Percentiles rank a stretch among this genome's conserved stretches.
phyloP scores from a whole-genome alignment of 257 asterid species.

The Solanum virginianum region DNA sequence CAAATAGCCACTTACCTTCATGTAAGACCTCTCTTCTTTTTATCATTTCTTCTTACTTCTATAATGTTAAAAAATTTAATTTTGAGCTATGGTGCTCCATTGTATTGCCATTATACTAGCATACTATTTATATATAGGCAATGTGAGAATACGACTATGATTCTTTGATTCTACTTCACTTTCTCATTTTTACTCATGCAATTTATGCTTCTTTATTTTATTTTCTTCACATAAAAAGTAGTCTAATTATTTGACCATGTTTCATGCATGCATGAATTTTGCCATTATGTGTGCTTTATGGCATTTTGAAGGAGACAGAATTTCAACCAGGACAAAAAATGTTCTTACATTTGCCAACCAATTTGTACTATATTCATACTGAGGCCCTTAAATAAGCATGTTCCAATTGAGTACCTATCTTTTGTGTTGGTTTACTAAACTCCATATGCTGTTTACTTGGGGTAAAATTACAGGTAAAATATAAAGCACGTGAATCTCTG shows the following conservation, averaged over 20 bases:
- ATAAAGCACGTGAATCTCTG: too few species aligned
- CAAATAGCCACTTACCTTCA: slow-evolving; percentile 34
- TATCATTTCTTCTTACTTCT: background rate
- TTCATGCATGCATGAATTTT: background rate
- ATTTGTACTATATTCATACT: background rate
- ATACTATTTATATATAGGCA: background rate
- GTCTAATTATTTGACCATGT: background rate
- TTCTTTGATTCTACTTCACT: background rate
- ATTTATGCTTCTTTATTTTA: background rate
- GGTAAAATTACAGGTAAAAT: too few species aligned
- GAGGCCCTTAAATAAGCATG: too few species aligned
- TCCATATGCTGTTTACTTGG: too few species aligned
- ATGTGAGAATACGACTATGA: background rate
- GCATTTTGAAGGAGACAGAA: background rate
- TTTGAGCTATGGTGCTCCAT: background rate
- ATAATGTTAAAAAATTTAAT: background rate
- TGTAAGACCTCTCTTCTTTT: slow-evolving; percentile 20
- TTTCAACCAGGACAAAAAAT: background rate
- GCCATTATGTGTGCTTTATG: background rate
- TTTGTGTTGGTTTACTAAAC: too few species aligned
- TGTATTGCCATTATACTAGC: background rate
- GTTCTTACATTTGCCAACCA: background rate
- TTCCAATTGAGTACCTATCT: too few species aligned
- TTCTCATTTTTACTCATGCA: background rate
- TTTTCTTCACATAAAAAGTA: background rate